Evolutionary conservation across 176 grass and related monocot species (phyloP).

Genomic region (Aegilops speltoides): DNA sequence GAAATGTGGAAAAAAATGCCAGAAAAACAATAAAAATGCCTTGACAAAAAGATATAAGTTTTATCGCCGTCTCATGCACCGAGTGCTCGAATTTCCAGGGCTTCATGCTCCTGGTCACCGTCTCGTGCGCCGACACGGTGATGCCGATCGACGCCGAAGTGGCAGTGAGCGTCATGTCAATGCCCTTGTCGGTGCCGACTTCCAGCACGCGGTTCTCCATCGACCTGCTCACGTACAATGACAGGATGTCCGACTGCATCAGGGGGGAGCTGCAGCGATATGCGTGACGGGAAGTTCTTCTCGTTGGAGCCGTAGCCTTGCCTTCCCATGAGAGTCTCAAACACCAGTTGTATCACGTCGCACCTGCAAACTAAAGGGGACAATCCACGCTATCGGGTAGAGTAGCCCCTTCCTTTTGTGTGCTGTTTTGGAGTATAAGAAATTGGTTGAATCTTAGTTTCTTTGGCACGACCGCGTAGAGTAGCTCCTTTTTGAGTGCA

Average conservation of each 20-base stretch:
- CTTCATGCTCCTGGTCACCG: conserved; percentile 36
- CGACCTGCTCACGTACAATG: conserved; percentile 56
- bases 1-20: too few species aligned
- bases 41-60: too few species aligned
- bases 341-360: conserved; percentile 62
- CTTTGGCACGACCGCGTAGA: too few species aligned
- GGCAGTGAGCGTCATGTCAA: conserved; percentile 38
- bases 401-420: too few species aligned
- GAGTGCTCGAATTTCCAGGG: conserved; percentile 85
- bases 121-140: conserved; percentile 44
- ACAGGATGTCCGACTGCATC: conserved; percentile 53
- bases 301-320: conserved; percentile 63
- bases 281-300: conserved; percentile 72
- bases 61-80: conserved; percentile 5
- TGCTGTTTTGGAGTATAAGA: too few species aligned
- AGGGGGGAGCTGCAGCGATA: conserved; percentile 55
- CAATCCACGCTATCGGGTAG: too few species aligned
- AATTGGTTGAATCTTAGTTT: too few species aligned
- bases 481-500: too few species aligned
- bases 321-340: conserved; percentile 64
- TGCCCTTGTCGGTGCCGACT: conserved; percentile 31
- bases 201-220: conserved; percentile 54
- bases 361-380: conserved; percentile 39
- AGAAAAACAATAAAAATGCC: too few species aligned
- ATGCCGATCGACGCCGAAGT: conserved; percentile 35